Evolutionary conservation across 2,329 filamentous ascomycete genomes (phyloP).

Genomic region (Zelopaecilomyces penicillatus): DNA sequence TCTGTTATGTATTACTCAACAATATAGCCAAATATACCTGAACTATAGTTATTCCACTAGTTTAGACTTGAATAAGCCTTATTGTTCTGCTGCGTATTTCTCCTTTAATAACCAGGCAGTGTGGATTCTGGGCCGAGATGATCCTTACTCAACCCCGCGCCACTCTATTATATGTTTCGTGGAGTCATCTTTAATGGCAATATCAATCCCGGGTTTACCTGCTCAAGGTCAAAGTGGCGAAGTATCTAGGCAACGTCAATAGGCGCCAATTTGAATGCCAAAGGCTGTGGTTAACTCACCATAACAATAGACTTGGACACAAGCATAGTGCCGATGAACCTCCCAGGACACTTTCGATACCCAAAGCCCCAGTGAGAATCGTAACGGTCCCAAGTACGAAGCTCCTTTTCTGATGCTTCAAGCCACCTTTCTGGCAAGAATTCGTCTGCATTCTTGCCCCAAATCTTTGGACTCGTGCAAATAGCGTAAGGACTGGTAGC

Average conservation of each 20-base stretch:
- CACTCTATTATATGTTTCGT: too few species aligned
- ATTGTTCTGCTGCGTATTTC: too few species aligned
- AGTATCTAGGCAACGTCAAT: background rate
- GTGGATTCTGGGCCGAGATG: too few species aligned
- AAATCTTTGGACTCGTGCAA: background rate
- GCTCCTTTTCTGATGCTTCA: background rate
- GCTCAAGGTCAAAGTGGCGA: background rate
- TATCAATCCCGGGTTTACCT: background rate
- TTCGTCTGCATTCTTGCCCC: background rate
- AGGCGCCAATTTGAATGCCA: background rate
- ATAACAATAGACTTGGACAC: background rate
- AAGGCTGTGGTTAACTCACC: background rate
- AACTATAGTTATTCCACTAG: too few species aligned
- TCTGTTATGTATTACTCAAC: too few species aligned
- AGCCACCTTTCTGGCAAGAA: background rate
- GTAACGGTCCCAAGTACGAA: background rate
- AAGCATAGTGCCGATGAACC: background rate
- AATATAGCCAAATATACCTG: too few species aligned
- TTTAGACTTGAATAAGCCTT: too few species aligned
- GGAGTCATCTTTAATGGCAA: too few species aligned
- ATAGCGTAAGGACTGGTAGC: background rate
- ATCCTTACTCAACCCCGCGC: too few species aligned
- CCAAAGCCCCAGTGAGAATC: background rate
- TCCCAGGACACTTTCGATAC: background rate
- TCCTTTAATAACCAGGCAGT: too few species aligned